Percentiles rank a stretch among this genome's conserved stretches.
Conservation (phyloP, 1,139 yeast species). For the Pneumocystis murina region DNA sequence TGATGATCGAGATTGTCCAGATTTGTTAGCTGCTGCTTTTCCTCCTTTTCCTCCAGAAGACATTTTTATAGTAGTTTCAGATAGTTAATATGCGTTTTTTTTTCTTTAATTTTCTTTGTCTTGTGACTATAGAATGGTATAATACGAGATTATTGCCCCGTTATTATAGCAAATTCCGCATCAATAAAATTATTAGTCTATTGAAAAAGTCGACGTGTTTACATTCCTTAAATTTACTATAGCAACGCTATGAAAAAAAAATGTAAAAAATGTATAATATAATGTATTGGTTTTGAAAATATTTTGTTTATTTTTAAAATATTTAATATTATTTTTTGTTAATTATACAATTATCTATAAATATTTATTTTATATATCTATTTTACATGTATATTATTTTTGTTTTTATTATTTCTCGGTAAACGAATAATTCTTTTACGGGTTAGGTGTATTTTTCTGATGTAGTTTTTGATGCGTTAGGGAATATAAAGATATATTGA, state of each 20-base stretch:
- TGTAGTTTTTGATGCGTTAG: neutral
- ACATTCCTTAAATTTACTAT: neutral
- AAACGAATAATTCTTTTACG: neutral
- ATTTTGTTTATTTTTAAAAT: neutral
- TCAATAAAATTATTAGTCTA: neutral
- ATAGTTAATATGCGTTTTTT: neutral
- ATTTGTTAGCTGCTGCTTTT: conserved; percentile 54
- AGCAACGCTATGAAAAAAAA: neutral
- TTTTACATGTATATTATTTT: neutral
- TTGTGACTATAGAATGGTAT: neutral
- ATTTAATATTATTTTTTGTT: neutral
- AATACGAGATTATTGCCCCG: neutral
- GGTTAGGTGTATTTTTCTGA: neutral
- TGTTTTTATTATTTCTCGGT: neutral
- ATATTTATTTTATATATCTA: neutral
- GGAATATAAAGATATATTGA: neutral
- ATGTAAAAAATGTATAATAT: neutral
- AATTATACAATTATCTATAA: neutral
- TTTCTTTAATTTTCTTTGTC: neutral
- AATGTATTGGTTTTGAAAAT: neutral
- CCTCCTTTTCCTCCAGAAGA: conserved; percentile 91
- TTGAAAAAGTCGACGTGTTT: neutral
- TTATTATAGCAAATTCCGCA: neutral
- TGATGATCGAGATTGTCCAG: conserved; percentile 93
- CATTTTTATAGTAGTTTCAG: neutral